Conservation (phyloP, 192 early-diverging fungal genomes). For the Backusella tuberculispora region DNA sequence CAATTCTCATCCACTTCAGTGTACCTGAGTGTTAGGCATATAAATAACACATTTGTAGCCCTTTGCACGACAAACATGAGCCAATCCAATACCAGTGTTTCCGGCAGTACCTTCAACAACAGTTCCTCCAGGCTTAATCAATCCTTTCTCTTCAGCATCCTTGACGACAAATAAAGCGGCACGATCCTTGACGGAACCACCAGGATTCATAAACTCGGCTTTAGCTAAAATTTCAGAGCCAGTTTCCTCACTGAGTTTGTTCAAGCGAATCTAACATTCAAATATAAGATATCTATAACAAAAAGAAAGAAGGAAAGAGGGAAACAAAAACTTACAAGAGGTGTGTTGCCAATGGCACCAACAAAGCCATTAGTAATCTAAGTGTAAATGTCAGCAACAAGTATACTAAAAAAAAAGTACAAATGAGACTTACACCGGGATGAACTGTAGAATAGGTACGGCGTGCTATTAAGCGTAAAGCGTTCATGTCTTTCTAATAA, state of each 20-base stretch:
- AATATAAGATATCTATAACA: neutral
- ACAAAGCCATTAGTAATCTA: conserved; percentile 73
- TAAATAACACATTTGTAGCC: conserved; percentile 96
- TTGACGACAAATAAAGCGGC: conserved; percentile 93
- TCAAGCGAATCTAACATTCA: conserved; percentile 64
- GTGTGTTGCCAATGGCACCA: conserved; percentile 91
- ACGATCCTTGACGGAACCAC: conserved; percentile 96
- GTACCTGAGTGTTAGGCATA: conserved; percentile 93
- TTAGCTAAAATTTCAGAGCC: conserved; percentile 91
- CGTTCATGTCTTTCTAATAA: conserved; percentile 17
- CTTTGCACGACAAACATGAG: conserved; percentile 90
- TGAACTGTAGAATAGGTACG: conserved; percentile 28
- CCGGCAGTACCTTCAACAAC: conserved; percentile 87
- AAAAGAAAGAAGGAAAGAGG: neutral
- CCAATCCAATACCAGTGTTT: conserved; percentile 97
- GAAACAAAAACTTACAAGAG: conserved; percentile 63
- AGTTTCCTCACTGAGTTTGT: conserved; percentile 70
- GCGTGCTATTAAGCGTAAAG: conserved; percentile 21
- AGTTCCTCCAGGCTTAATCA: conserved; percentile 86
- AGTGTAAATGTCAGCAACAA: neutral
- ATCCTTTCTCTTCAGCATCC: conserved; percentile 88
- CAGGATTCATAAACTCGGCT: conserved; percentile 98
- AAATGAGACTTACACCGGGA: conserved; percentile 3
- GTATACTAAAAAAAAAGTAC: neutral
- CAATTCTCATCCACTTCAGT: neutral